These are phyloP conservation scores for Zygoascus bituminiphila DNA, from an alignment of 805 yeast genomes.

Conservation along the genomic window DNA sequence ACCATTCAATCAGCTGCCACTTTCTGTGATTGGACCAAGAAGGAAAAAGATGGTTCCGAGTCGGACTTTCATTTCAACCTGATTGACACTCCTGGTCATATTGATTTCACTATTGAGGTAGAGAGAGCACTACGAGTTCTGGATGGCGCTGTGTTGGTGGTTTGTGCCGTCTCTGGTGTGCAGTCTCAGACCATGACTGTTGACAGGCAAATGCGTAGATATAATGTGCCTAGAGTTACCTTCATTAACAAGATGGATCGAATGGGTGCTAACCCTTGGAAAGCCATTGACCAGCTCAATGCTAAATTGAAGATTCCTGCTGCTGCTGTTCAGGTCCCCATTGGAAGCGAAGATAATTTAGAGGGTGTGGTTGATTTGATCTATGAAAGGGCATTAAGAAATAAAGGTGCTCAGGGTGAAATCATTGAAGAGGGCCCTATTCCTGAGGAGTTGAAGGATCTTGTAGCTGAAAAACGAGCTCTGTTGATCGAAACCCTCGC, in stretches of 20 bases:
- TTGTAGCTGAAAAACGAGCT: slow-evolving; percentile 86
- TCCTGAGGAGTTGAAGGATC: slow-evolving; percentile 70
- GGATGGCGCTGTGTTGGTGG: slow-evolving; percentile 97
- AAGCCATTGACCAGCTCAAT: slow-evolving; percentile 86
- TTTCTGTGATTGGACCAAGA: slow-evolving; percentile 89
- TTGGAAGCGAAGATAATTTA: slow-evolving; percentile 82
- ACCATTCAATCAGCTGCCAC: slow-evolving; percentile 99
- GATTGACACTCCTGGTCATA: slow-evolving; percentile 98
- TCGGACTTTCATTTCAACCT: slow-evolving; percentile 77
- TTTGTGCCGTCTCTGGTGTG: slow-evolving; percentile 97
- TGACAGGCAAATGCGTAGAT: slow-evolving; percentile 97
- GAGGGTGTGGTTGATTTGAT: slow-evolving; percentile 89
- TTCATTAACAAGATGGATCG: slow-evolving; percentile 98
- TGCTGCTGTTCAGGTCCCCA: slow-evolving; percentile 97
- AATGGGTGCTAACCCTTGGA: slow-evolving; percentile 98
- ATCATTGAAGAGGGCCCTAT: slow-evolving; percentile 51
- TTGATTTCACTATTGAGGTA: slow-evolving; percentile 97
- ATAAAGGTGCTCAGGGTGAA: slow-evolving; percentile 89
- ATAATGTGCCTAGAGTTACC: slow-evolving; percentile 93
- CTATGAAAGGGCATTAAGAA: slow-evolving; percentile 77
- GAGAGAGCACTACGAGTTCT: slow-evolving; percentile 97
- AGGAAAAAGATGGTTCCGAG: slow-evolving; percentile 33
- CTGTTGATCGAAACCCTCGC: slow-evolving; percentile 87
- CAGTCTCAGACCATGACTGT: slow-evolving; percentile 98
- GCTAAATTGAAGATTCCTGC: slow-evolving; percentile 83